Conservation (phyloP, 176 grass and related monocot species). For the Tillandsia leiboldiana region DNA sequence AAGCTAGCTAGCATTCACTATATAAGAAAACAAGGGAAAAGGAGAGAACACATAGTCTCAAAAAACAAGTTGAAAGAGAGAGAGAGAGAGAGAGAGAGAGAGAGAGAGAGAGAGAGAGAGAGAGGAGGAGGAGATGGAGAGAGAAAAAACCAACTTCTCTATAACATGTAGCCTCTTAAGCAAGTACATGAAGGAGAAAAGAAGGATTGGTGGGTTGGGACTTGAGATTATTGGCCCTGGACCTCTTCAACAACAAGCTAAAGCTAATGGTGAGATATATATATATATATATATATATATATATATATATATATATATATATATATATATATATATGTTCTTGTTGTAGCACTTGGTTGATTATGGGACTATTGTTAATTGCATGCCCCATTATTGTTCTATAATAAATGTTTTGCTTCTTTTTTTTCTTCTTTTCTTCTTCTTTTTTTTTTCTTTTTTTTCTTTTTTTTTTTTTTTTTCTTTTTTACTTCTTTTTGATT, state of each 20-base stretch:
- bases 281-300: neutral
- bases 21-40: neutral
- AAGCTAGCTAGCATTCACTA: too few relatives aligned
- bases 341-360: too few relatives aligned
- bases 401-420: too few relatives aligned
- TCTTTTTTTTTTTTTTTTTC: too few relatives aligned
- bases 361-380: too few relatives aligned
- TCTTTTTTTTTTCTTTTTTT: neutral
- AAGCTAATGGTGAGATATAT: neutral
- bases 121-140: neutral
- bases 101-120: neutral
- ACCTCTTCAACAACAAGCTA: neutral
- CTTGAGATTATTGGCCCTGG: slow-evolving; percentile 21
- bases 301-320: neutral
- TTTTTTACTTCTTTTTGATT: neutral
- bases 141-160: slow-evolving; percentile 34
- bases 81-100: too few relatives aligned
- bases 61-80: neutral
- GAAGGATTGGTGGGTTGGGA: slow-evolving; percentile 18
- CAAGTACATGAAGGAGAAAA: slow-evolving; percentile 48
- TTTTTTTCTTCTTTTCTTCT: too few relatives aligned
- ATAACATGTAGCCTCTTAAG: slow-evolving; percentile 51
- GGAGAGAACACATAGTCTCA: neutral
- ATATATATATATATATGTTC: neutral
- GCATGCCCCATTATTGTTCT: too few relatives aligned